A percentile compares a stretch with the other conserved stretches of the same genome.
Evolutionary conservation across 768 basidiomycete species (phyloP).

Genomic region (Macrolepiota fuliginosa): DNA sequence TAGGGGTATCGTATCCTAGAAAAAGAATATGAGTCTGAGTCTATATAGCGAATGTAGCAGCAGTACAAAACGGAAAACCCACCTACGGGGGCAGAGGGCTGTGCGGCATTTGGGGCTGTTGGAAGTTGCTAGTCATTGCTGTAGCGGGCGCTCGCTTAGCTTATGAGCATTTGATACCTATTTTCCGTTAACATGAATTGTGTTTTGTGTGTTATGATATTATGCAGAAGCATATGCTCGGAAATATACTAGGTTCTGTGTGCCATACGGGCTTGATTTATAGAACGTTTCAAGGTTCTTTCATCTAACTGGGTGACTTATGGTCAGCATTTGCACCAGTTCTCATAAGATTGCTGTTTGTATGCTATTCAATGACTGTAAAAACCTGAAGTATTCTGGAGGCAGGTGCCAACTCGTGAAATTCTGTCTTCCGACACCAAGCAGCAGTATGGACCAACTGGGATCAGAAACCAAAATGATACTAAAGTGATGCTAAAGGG

Average conservation of each 20-base stretch:
- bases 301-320: not conserved
- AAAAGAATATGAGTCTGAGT: not conserved
- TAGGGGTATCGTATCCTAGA: not conserved
- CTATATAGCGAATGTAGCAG: constrained; percentile 8
- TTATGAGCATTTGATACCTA: not conserved
- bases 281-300: not conserved
- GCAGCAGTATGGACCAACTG: too few relatives aligned
- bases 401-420: not conserved
- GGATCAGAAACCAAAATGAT: too few relatives aligned
- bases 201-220: not conserved
- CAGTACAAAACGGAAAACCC: not conserved
- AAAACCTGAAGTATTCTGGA: not conserved
- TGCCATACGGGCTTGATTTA: too few relatives aligned
- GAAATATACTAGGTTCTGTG: not conserved
- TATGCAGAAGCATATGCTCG: not conserved
- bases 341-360: not conserved
- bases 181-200: not conserved
- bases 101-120: constrained; percentile 6
- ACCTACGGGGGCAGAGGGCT: not conserved
- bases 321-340: not conserved
- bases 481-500: too few relatives aligned
- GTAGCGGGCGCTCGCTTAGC: not conserved
- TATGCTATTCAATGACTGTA: not conserved
- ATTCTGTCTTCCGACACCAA: too few relatives aligned
- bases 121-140: not conserved